Conservation (phyloP, 306 rosid species). For the Purshia tridentata region DNA sequence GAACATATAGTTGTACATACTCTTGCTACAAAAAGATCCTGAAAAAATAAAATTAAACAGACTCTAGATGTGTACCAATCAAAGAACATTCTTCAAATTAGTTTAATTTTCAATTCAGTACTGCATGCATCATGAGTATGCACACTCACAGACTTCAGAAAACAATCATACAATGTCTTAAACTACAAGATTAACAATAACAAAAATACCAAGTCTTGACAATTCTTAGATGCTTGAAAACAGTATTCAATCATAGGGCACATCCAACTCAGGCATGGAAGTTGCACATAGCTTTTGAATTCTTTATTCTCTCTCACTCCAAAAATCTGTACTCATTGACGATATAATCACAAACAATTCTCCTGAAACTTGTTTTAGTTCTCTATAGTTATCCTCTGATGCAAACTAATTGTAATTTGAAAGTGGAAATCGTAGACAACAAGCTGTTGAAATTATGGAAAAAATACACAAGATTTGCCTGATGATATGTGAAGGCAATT, state of each 20-base stretch:
- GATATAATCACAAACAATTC: background rate
- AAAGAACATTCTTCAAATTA: background rate
- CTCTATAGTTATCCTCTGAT: slow-evolving; percentile 5
- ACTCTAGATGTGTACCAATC: no score
- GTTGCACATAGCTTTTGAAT: background rate
- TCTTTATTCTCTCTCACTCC: slow-evolving; percentile 2
- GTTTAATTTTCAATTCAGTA: background rate
- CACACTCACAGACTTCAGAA: background rate
- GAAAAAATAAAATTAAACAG: no score
- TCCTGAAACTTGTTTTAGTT: slow-evolving; percentile 3
- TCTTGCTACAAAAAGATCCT: no score
- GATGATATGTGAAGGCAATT: slow-evolving; percentile 20
- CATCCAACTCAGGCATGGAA: background rate
- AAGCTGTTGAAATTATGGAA: slow-evolving; percentile 47
- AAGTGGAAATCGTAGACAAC: slow-evolving; percentile 40
- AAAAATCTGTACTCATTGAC: background rate
- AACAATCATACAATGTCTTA: background rate
- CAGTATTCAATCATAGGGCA: background rate
- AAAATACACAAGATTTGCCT: slow-evolving; percentile 22
- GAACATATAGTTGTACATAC: background rate
- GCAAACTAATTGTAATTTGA: background rate
- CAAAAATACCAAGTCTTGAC: background rate
- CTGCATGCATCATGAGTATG: background rate
- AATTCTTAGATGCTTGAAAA: background rate
- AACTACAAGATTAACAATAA: background rate